phyloP scores from a whole-genome alignment of 768 basidiomycete genomes.

The Mycena galericulata region DNA sequence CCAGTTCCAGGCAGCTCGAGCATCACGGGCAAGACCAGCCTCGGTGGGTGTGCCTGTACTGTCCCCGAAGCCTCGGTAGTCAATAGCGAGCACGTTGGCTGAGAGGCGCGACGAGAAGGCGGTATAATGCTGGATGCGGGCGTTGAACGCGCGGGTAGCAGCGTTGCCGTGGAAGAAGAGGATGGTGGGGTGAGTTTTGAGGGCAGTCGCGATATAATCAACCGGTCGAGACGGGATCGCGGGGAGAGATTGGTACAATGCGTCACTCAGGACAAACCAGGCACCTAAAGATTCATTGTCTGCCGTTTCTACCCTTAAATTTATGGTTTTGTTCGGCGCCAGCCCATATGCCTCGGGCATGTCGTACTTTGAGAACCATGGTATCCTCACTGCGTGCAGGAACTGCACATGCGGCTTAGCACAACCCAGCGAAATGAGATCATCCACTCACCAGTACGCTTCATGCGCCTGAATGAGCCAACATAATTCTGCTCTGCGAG shows the following conservation, averaged over 20 bases:
- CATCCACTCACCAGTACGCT: slow-evolving; percentile 23
- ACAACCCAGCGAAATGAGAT: background rate
- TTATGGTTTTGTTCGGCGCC: slow-evolving; percentile 84
- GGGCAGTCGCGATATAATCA: slow-evolving; percentile 62
- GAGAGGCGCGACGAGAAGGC: slow-evolving; percentile 73
- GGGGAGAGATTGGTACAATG: slow-evolving; percentile 65
- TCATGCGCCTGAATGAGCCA: background rate
- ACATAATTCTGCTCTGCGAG: slow-evolving; percentile 13
- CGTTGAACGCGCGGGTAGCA: slow-evolving; percentile 76
- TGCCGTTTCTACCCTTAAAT: slow-evolving; percentile 74
- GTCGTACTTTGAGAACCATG: slow-evolving; percentile 72
- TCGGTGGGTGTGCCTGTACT: slow-evolving; percentile 85
- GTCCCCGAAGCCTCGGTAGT: slow-evolving; percentile 95
- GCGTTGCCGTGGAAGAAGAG: slow-evolving; percentile 95
- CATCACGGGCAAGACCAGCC: slow-evolving; percentile 77
- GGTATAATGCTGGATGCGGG: slow-evolving; percentile 77
- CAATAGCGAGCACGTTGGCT: slow-evolving; percentile 85
- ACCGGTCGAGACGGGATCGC: slow-evolving; percentile 51
- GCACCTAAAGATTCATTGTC: slow-evolving; percentile 88
- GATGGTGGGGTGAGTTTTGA: slow-evolving; percentile 75
- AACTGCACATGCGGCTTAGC: slow-evolving; percentile 9
- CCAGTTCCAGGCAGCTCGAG: slow-evolving; percentile 80
- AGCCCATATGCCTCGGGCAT: slow-evolving; percentile 84
- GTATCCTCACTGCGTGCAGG: slow-evolving; percentile 74
- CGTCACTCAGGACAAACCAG: slow-evolving; percentile 84